A percentile compares a stretch with the other conserved stretches of the same genome.
Conservation (phyloP, 108 stramenopile species). For the Chaetoceros muelleri region DNA sequence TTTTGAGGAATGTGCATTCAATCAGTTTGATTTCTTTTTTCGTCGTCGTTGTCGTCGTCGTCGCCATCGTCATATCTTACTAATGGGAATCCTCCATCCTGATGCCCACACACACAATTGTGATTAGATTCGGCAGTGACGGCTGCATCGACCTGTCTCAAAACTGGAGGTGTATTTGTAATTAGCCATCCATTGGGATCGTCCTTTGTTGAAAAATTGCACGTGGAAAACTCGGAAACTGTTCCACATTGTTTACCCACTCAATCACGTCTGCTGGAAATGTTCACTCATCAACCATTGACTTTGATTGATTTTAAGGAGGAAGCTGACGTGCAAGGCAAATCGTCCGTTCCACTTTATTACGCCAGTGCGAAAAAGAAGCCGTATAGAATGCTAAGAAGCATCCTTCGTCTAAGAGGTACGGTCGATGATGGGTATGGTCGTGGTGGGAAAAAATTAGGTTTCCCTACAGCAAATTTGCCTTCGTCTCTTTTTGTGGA, state of each 20-base stretch:
- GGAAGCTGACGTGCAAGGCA: not conserved
- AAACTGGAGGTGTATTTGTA: constrained; percentile 1
- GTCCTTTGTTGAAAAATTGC: constrained; percentile 13
- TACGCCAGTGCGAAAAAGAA: not conserved
- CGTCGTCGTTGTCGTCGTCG: too few relatives aligned
- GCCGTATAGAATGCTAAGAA: not conserved
- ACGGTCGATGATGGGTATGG: constrained; percentile 72
- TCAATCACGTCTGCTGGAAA: not conserved
- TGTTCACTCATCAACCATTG: not conserved
- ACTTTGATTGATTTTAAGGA: not conserved
- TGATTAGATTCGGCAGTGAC: not conserved
- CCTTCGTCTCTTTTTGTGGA: constrained; percentile 67
- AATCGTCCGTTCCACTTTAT: not conserved
- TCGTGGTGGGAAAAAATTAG: constrained; percentile 80
- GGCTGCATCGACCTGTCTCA: not conserved
- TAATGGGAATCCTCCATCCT: too few relatives aligned
- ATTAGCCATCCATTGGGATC: constrained; percentile 22
- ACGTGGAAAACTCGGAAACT: constrained; percentile 10
- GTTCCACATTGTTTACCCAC: constrained; percentile 20
- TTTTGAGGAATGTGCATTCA: constrained; percentile 11
- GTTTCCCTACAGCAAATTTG: constrained; percentile 87
- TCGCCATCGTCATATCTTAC: too few relatives aligned
- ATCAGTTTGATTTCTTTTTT: too few relatives aligned
- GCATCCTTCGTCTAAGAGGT: constrained; percentile 46
- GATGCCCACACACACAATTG: too few relatives aligned